phyloP scores from a whole-genome alignment of 441 rosid species.

The Pelargonium fulgidum region DNA sequence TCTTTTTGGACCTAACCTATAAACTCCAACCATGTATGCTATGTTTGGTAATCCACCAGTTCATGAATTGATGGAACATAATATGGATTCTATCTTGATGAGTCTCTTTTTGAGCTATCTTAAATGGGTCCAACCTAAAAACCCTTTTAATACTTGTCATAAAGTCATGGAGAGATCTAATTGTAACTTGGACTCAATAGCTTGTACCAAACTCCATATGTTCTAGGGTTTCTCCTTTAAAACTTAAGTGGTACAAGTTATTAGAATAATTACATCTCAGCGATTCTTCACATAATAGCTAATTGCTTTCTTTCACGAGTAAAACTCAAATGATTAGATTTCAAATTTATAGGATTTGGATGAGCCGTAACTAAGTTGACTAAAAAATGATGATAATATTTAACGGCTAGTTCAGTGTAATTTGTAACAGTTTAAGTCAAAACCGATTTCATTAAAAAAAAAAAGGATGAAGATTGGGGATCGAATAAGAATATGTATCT shows the following conservation, averaged over 20 bases:
- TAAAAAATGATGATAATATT: too few species aligned
- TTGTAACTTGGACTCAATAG: slow-evolving; percentile 1
- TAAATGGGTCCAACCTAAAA: not conserved
- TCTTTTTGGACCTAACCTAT: not conserved
- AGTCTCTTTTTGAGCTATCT: slow-evolving; percentile 1
- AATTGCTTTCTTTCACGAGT: too few species aligned
- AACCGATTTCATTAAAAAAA: too few species aligned
- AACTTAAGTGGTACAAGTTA: not conserved
- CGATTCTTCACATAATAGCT: not conserved
- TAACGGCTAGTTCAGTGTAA: too few species aligned
- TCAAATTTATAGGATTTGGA: too few species aligned
- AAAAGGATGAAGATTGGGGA: not conserved
- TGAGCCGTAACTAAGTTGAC: too few species aligned
- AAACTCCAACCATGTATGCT: not conserved
- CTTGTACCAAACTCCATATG: not conserved
- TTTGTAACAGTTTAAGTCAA: too few species aligned
- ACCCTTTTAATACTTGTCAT: not conserved
- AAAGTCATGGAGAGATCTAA: not conserved
- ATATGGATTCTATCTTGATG: slow-evolving; percentile 3
- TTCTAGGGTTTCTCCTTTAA: not conserved
- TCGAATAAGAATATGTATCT: not conserved
- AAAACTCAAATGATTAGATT: too few species aligned
- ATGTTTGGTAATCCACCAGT: not conserved
- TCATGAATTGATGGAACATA: not conserved
- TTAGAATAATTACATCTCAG: not conserved